Base-by-base conservation (phyloP, 768 basidiomycete genomes). In the Rhodosporidiobolus odoratus region DNA sequence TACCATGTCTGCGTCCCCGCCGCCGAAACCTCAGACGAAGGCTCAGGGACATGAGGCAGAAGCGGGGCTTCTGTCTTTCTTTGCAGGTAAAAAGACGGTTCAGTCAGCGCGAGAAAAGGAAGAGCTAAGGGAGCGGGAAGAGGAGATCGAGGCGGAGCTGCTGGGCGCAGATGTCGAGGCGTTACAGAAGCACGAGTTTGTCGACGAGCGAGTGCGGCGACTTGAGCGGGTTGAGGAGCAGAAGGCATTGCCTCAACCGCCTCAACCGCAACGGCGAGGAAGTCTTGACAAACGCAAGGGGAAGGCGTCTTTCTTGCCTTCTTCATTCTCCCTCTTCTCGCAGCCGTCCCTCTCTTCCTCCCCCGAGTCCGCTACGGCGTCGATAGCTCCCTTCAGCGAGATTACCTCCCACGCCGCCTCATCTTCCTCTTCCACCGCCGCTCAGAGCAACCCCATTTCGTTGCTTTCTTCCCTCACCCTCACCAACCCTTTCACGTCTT, bases 401-500 rank as follows among this genome's bases (percentile, higher is more conserved):
- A n/a, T n/a, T n/a, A n/a, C 43, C 43, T 43, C 43, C 43, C 43
- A 12, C 43, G 43, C 43, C 13, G 21, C 43, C 21, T 43, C 43
- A 43, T 21, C 43, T 12, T 56, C 53, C 23, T 38, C 27, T 27
- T 32, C 59, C 34, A 15, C 38, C 9, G 9, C 38, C 38, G 25
- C 60, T 17, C 32, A 16, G 50, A 27, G 8, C 48, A n/a, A 8
- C 32, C 45, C 60, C 9, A 23, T 40, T 10, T 67, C 68, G 0
- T 60, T 74, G 53, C 62, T 70, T 25, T 61, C 65, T 17, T 67
- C 68, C 34, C 59, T 74, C 59, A 60, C 66, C 21, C 35, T 67
- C 34, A 5, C 72, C 34, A 69, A 70, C 47, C 68, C 68, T 3
- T 70, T 74, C 54, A 45, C 57, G 23, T 27, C 35, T 58, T 37